phyloP scores from a whole-genome alignment of 192 early-diverging fungal species.

The Podila verticillata region DNA sequence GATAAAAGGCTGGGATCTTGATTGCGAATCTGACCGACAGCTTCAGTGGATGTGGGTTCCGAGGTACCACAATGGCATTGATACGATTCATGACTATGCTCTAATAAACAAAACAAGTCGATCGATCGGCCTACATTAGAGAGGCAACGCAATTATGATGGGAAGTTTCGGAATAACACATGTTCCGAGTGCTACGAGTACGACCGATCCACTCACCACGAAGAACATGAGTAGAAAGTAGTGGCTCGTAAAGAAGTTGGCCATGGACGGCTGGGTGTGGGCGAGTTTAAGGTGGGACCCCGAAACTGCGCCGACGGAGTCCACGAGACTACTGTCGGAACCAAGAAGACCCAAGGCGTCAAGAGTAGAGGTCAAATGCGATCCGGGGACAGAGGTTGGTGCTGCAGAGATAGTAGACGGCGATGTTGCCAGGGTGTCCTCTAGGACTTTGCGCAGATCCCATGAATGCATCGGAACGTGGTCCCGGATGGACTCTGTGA shows the following conservation, averaged over 20 bases:
- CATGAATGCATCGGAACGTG: conserved; percentile 24
- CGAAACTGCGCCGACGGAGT: background rate
- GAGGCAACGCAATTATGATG: background rate
- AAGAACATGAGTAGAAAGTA: conserved; percentile 51
- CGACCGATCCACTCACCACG: conserved; percentile 27
- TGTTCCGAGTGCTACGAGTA: background rate
- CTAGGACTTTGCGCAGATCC: conserved; percentile 33
- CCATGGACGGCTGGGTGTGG: conserved; percentile 38
- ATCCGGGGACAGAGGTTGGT: background rate
- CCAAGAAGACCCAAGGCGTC: background rate
- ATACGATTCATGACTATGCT: conserved; percentile 59
- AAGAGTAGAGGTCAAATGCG: background rate
- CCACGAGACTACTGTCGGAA: background rate
- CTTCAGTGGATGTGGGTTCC: conserved; percentile 54
- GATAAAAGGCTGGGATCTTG: conserved; percentile 54
- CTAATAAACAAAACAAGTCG: conserved; percentile 18
- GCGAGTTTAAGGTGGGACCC: background rate
- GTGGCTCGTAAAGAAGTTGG: conserved; percentile 46
- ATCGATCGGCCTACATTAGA: background rate
- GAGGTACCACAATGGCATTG: conserved; percentile 58
- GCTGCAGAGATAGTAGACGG: conserved; percentile 3
- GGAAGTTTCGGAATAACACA: background rate
- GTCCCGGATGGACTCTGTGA: conserved; percentile 42
- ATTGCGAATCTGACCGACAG: conserved; percentile 51
- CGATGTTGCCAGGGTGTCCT: conserved; percentile 18